Conservation (phyloP, 140 eudicot genomes). For the Senecio squalidus region DNA sequence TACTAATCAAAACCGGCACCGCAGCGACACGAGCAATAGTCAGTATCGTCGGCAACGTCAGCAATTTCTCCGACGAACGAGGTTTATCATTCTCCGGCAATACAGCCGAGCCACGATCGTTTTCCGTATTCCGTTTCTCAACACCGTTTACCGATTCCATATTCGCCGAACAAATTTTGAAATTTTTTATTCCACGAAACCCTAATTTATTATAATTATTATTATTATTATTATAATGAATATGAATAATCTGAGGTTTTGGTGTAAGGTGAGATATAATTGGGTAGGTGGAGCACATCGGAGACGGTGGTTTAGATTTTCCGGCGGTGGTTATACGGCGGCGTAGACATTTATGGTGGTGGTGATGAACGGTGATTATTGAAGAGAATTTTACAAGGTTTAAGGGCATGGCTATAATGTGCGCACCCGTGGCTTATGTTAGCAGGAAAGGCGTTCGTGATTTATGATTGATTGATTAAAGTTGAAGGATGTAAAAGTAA, state of each 20-base stretch:
- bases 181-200: constrained; percentile 21
- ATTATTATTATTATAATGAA: not conserved
- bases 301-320: constrained; percentile 18
- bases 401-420: constrained; percentile 34
- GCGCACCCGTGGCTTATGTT: constrained; percentile 23
- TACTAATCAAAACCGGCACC: constrained; percentile 67
- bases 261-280: constrained; percentile 19
- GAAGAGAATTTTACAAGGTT: constrained; percentile 39
- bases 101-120: constrained; percentile 9
- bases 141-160: constrained; percentile 41
- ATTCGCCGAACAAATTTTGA: constrained; percentile 17
- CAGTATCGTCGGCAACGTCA: constrained; percentile 84
- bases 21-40: constrained; percentile 95
- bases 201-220: constrained; percentile 13
- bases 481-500: too few species aligned
- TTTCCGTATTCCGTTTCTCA: constrained; percentile 16
- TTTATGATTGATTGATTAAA: too few species aligned
- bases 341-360: constrained; percentile 27
- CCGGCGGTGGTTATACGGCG: constrained; percentile 23
- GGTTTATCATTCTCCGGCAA: constrained; percentile 27
- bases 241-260: constrained; percentile 3
- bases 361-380: constrained; percentile 26
- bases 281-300: constrained; percentile 15
- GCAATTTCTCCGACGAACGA: constrained; percentile 43
- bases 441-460: constrained; percentile 17